Evolutionary conservation across 1,284 basidiomycete genomes (phyloP), one percentile per base, ranked within the genome.

Genomic region (Bjerkandera adusta): DNA sequence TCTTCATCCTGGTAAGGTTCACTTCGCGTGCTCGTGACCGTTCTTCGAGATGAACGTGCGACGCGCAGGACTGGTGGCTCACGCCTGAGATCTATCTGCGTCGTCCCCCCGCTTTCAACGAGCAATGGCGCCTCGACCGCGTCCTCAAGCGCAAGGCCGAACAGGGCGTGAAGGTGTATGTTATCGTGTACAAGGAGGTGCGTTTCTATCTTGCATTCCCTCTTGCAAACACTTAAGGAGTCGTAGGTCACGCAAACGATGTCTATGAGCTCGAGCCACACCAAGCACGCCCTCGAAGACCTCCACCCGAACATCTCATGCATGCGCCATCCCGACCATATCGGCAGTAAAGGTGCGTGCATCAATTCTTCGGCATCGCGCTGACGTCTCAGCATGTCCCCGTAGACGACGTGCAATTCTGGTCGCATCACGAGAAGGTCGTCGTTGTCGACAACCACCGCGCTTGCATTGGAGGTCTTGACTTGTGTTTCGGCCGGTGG

Each of bases 401-500:
- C 5, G 7, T 51, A 86, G 86, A 85, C 59, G 73, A 75, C 47
- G 76, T 92, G 49, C 73, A 89, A 58, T 85, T 88, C 63, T 92
- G 89, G 89, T 87, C 83, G 26, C 89, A 92, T 60, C 89, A 92
- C 65, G 88, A 92, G 60, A 90, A 81, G 65, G 79, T 89, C 44
- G 84, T 91, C 10, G 77, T 92, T 10, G 86, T 97, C 8, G 93
- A 97, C 67, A 92, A 94, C 62, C 84, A 86, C 59, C 75, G 73
- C 36, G 90, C 87, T 1, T 85, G 79, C 57, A 81, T 92, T 47
- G 90, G 93, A 21, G 92, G 92, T 18, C 77, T 96, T 15, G 93
- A 97, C 62, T 76, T 95, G 15, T 97, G 93, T 69, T 95, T 93
- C 58, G 95, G 95, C 5, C 84, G 95, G 26, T 98, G 94, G 93